A percentile compares a stretch with the other conserved stretches of the same genome.
phyloP scores from a whole-genome alignment of 1,284 basidiomycete species.

The Leccinum fallax region DNA sequence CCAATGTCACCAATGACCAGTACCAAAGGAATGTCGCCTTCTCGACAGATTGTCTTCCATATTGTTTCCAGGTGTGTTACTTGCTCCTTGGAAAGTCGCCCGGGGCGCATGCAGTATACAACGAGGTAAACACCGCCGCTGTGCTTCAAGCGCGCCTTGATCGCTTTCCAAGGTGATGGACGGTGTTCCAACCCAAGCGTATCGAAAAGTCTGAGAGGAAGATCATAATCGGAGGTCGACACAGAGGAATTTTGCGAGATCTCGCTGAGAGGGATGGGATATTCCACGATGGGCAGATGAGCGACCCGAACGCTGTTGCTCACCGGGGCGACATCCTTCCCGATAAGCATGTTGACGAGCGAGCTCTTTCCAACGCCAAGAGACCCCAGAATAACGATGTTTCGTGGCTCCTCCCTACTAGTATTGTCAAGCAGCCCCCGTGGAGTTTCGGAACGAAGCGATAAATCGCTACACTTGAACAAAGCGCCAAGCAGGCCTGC shows the following conservation, averaged over 20 bases:
- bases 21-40: slow-evolving; percentile 21
- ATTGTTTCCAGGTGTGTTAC: slow-evolving; percentile 19
- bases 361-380: slow-evolving; percentile 34
- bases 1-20: slow-evolving; percentile 30
- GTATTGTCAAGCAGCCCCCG: slow-evolving; percentile 6
- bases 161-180: slow-evolving; percentile 19
- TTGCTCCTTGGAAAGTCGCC: slow-evolving; percentile 26
- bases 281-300: slow-evolving; percentile 22
- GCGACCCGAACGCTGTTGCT: slow-evolving; percentile 23
- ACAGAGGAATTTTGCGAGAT: slow-evolving; percentile 2
- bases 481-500: neutral
- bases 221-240: neutral
- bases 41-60: slow-evolving; percentile 21
- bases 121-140: slow-evolving; percentile 20
- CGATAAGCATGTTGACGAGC: slow-evolving; percentile 31
- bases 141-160: slow-evolving; percentile 19
- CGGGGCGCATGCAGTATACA: slow-evolving; percentile 32
- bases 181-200: slow-evolving; percentile 27
- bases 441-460: neutral
- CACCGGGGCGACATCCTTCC: slow-evolving; percentile 24
- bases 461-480: neutral
- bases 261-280: slow-evolving; percentile 14
- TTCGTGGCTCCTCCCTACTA: slow-evolving; percentile 15
- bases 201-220: slow-evolving; percentile 22
- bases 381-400: slow-evolving; percentile 30